Evolutionary conservation across 2,329 filamentous ascomycete species (phyloP).

Genomic region (Orbilia oligospora): DNA sequence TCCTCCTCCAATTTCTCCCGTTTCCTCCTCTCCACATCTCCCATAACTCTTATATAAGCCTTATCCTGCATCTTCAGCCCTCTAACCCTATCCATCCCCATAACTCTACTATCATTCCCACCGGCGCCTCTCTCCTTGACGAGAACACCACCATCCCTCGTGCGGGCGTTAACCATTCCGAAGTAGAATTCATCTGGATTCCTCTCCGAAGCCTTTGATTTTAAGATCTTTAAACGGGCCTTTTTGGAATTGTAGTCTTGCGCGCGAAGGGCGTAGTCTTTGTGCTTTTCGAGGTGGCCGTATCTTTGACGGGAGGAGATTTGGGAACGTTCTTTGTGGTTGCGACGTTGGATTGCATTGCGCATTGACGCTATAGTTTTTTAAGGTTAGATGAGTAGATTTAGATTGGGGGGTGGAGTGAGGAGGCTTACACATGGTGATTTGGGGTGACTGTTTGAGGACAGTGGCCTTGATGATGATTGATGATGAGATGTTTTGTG

Average conservation of each 20-base stretch:
- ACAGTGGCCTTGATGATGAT: not conserved
- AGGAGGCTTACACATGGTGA: conserved; percentile 35
- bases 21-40: conserved; percentile 74
- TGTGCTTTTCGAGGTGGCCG: conserved; percentile 87
- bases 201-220: conserved; percentile 75
- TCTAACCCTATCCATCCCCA: conserved; percentile 74
- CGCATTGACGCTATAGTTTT: conserved; percentile 72
- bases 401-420: not conserved
- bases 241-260: conserved; percentile 78
- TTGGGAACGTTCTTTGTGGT: conserved; percentile 91
- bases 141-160: conserved; percentile 71
- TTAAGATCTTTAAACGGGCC: conserved; percentile 73
- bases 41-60: conserved; percentile 76
- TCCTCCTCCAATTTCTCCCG: conserved; percentile 73
- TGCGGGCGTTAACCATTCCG: conserved; percentile 75
- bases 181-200: conserved; percentile 83
- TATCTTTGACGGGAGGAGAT: conserved; percentile 85
- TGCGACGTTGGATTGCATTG: conserved; percentile 80
- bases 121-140: conserved; percentile 68
- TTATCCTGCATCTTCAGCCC: conserved; percentile 79
- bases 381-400: not conserved
- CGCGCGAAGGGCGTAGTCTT: conserved; percentile 77
- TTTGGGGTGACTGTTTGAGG: not conserved
- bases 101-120: conserved; percentile 43
- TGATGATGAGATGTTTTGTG: no score